These are phyloP conservation scores for Cyamopsis tetragonoloba DNA, from an alignment of 306 rosid genomes.

Conservation along the genomic window DNA sequence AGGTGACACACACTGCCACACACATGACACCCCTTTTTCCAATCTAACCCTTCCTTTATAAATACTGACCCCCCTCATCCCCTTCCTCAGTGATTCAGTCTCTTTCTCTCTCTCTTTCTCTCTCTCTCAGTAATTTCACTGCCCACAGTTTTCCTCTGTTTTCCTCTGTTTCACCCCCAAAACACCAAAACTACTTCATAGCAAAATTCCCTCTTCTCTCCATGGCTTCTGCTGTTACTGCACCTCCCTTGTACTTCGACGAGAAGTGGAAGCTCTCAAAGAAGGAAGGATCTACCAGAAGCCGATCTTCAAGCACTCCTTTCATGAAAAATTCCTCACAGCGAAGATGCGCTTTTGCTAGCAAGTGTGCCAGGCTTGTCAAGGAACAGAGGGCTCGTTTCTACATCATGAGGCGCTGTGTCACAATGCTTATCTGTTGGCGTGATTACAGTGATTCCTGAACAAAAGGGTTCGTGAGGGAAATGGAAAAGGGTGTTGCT, in stretches of 20 bases:
- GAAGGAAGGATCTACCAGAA: constrained; percentile 59
- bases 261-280: constrained; percentile 88
- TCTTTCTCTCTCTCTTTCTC: too few species aligned
- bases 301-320: constrained; percentile 45
- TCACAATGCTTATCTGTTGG: constrained; percentile 93
- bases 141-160: constrained; percentile 6
- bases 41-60: constrained; percentile 53
- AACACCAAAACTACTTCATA: neutral
- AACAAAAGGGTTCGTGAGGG: neutral
- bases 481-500: neutral
- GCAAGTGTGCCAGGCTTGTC: constrained; percentile 78
- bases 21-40: constrained; percentile 36
- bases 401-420: constrained; percentile 87
- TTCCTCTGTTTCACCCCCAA: neutral
- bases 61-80: constrained; percentile 31
- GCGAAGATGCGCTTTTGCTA: constrained; percentile 58
- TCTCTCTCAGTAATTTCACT: constrained; percentile 32
- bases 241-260: constrained; percentile 58
- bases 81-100: constrained; percentile 27
- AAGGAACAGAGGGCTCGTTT: constrained; percentile 87
- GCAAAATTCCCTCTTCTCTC: neutral
- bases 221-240: constrained; percentile 43
- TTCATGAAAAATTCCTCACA: constrained; percentile 50
- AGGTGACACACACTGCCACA: constrained; percentile 79
- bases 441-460: constrained; percentile 70